A percentile compares a stretch with the other conserved stretches of the same genome.
Evolutionary conservation across 768 basidiomycete species (phyloP).

Genomic region (Lentinus brumalis): DNA sequence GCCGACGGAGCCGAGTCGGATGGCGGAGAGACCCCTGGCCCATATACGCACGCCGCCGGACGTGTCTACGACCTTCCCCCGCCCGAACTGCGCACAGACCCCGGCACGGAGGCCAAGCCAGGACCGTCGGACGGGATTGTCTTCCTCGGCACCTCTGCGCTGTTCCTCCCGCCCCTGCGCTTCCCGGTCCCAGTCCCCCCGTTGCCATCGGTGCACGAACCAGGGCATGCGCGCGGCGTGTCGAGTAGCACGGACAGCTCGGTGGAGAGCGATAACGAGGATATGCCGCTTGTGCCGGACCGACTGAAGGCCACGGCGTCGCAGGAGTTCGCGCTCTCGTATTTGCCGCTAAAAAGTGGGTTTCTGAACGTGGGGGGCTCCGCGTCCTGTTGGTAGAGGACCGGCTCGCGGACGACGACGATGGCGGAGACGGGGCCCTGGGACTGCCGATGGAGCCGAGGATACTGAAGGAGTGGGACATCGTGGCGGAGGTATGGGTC

Average conservation of each 20-base stretch:
- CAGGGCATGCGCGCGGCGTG: constrained; percentile 18
- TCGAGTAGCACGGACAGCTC: constrained; percentile 27
- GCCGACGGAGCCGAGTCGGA: constrained; percentile 19
- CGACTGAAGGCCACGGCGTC: constrained; percentile 39
- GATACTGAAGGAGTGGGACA: constrained; percentile 69
- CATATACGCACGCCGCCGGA: constrained; percentile 5
- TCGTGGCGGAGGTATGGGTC: constrained; percentile 75
- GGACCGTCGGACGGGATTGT: constrained; percentile 16
- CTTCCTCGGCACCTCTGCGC: constrained; percentile 32
- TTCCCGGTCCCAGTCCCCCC: constrained; percentile 12
- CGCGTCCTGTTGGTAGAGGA: constrained; percentile 70
- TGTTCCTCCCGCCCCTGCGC: constrained; percentile 30
- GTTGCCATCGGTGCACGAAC: background rate
- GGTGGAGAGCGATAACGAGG: constrained; percentile 21
- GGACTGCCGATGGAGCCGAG: constrained; percentile 39
- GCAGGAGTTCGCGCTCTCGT: constrained; percentile 66
- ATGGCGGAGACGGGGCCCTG: constrained; percentile 22
- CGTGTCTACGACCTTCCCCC: constrained; percentile 24
- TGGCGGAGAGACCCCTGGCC: constrained; percentile 25
- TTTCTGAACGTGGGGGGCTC: constrained; percentile 70
- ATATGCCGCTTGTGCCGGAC: constrained; percentile 12
- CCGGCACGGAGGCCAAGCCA: background rate
- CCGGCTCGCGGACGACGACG: constrained; percentile 40
- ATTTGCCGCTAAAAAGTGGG: constrained; percentile 58
- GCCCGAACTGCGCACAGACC: constrained; percentile 12